Evolutionary conservation across 371 early-diverging fungal genomes (phyloP), one percentile per base, ranked within the genome.

Genomic region (Mucor racemosus): DNA sequence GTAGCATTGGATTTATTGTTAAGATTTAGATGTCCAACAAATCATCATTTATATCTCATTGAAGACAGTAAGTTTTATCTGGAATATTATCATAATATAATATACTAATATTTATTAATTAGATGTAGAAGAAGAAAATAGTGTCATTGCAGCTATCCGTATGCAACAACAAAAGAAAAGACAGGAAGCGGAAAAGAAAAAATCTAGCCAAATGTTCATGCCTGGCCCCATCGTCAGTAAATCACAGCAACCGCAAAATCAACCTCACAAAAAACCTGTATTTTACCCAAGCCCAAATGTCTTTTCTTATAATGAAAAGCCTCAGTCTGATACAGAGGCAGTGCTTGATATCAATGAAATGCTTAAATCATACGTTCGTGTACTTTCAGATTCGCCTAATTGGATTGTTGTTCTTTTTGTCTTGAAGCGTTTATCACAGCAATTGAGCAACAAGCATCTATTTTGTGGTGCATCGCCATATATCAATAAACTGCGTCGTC

Each of bases 371-470:
- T 74, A 93, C 19, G 69, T 84, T 19, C 70, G 75, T 2, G 74
- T 92, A 46, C 67, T 95, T 8, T 76, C 85, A 14, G 77, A 85
- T 35, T 91, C 91, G n/a, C 75, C 79, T 15, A 84, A 88, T 35
- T 89, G 90, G 82, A 86, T 89, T 17, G 77, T 94, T 4, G 88
- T 87, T 65, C 73, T 75, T 3, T 83, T 86, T 41, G 86, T 94
- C 1, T 75, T 94, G 21, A 80, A 84, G 13, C 84, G 86, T 5
- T 74, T 94, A 17, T 84, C 87, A 15, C 66, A 73, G 10, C 95
- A 95, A 71, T 74, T 94, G 15, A 83, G 86, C 50, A 91, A 90
- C 74, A 89, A 90, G 64, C 88, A 91, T 61, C 66, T 94, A 33
- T 92, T 92, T 63, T 84, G 88, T 62, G 85, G 84, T 31, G 86